Percentiles rank a stretch among this genome's conserved stretches.
phyloP scores from a whole-genome alignment of 2,329 filamentous ascomycete species.

The Didymella pomorum region DNA sequence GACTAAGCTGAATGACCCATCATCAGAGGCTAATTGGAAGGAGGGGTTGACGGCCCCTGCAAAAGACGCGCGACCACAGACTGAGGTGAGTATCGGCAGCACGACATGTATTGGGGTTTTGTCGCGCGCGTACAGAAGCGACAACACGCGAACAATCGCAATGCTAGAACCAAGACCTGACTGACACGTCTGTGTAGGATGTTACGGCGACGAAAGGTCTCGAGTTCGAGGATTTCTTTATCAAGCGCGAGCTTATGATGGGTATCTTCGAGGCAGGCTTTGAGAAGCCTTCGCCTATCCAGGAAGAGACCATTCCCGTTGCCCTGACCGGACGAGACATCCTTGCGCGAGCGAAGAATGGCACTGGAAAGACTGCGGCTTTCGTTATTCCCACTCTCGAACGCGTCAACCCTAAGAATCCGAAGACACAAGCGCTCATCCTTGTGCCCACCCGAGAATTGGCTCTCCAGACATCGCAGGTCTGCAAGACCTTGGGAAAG shows the following conservation, averaged over 20 bases:
- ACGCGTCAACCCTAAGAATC: conserved; percentile 94
- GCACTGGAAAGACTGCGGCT: conserved; percentile 96
- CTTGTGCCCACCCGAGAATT: conserved; percentile 96
- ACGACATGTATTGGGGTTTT: neutral
- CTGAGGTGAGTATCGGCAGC: conserved; percentile 66
- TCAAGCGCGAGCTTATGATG: conserved; percentile 96
- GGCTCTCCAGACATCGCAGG: conserved; percentile 97
- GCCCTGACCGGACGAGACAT: conserved; percentile 95
- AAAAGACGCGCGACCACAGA: conserved; percentile 81
- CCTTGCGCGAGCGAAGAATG: conserved; percentile 95
- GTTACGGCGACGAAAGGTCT: conserved; percentile 97
- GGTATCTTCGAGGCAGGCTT: conserved; percentile 99
- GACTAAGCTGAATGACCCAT: conserved; percentile 60
- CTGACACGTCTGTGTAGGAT: conserved; percentile 68
- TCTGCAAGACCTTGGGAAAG: conserved; percentile 98
- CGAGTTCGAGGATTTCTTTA: conserved; percentile 95
- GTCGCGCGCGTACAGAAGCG: neutral
- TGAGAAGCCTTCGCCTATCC: conserved; percentile 97
- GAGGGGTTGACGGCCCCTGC: conserved; percentile 73
- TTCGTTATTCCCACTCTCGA: conserved; percentile 96
- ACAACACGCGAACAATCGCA: neutral
- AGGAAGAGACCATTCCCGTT: conserved; percentile 98
- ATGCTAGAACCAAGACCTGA: neutral
- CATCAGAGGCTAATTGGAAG: conserved; percentile 74
- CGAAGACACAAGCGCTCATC: conserved; percentile 95